Percentiles rank a stretch among this genome's conserved stretches.
phyloP scores from a whole-genome alignment of 2,329 filamentous ascomycete genomes.

The Ciborinia camelliae region DNA sequence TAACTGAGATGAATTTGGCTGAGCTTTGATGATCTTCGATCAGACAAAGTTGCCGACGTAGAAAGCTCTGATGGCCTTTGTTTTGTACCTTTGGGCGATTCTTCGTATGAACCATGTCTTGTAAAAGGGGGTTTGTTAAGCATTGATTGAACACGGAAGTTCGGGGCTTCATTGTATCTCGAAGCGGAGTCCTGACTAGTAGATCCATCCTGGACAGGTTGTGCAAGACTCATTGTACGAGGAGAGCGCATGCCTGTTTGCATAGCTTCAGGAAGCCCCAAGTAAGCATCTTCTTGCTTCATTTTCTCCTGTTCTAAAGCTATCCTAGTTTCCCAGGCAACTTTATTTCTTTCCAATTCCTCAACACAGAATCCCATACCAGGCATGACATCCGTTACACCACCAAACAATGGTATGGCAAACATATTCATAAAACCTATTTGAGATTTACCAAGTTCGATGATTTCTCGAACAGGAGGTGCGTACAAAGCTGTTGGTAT shows the following conservation, averaged over 20 bases:
- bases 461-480: slow-evolving; percentile 75
- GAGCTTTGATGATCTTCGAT: slow-evolving; percentile 33
- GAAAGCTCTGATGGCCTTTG: slow-evolving; percentile 24
- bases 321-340: slow-evolving; percentile 67
- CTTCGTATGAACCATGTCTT: slow-evolving; percentile 25
- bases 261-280: slow-evolving; percentile 36
- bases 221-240: slow-evolving; percentile 35
- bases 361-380: slow-evolving; percentile 79
- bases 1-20: slow-evolving; percentile 37
- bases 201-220: slow-evolving; percentile 23
- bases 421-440: slow-evolving; percentile 97
- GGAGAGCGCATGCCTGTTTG: slow-evolving; percentile 35
- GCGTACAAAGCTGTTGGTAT: slow-evolving; percentile 87
- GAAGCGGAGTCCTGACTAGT: slow-evolving; percentile 25
- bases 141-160: slow-evolving; percentile 27
- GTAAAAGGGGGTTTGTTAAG: slow-evolving; percentile 30
- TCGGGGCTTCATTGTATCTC: slow-evolving; percentile 20
- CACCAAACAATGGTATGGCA: slow-evolving; percentile 85
- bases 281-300: slow-evolving; percentile 38
- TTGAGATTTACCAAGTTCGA: slow-evolving; percentile 82
- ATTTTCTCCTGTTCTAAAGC: slow-evolving; percentile 52
- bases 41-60: slow-evolving; percentile 27
- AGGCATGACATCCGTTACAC: slow-evolving; percentile 81
- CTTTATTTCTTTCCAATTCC: slow-evolving; percentile 75
- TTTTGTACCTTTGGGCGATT: slow-evolving; percentile 21